Evolutionary conservation across 139 green algal genomes (phyloP).

Genomic region (Coelastrella sp.): DNA sequence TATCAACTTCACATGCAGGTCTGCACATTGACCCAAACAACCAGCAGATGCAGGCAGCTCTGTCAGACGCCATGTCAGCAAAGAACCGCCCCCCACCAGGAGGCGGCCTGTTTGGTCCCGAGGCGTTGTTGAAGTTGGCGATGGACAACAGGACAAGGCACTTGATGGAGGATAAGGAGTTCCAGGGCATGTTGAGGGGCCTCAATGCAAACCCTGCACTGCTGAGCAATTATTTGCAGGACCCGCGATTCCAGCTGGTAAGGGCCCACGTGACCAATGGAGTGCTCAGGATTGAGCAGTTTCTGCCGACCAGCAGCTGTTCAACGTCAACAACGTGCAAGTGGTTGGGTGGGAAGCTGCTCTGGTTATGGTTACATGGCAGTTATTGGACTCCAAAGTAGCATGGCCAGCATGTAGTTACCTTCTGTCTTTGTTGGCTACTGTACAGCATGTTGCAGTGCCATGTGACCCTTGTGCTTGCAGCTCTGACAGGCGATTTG

Average conservation of each 20-base stretch:
- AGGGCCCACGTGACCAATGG: not conserved
- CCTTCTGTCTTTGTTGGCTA: no score
- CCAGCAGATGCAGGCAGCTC: slow-evolving; percentile 69
- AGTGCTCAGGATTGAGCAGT: no score
- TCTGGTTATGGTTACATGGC: no score
- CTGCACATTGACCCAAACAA: slow-evolving; percentile 86
- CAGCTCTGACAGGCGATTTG: not conserved
- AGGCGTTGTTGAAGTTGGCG: slow-evolving; percentile 87
- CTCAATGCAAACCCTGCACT: slow-evolving; percentile 80
- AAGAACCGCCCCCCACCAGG: slow-evolving; percentile 42
- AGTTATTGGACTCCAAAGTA: no score
- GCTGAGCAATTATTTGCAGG: slow-evolving; percentile 76
- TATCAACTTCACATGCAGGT: slow-evolving; percentile 56
- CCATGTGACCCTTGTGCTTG: not conserved
- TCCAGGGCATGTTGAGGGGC: slow-evolving; percentile 87
- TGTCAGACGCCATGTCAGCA: slow-evolving; percentile 70
- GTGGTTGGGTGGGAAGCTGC: no score
- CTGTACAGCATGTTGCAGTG: not conserved
- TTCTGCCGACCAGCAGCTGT: no score
- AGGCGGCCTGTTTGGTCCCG: slow-evolving; percentile 57
- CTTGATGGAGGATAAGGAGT: slow-evolving; percentile 87
- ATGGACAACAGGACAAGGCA: slow-evolving; percentile 83
- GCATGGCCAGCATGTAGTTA: no score
- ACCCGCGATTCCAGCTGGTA: slow-evolving; percentile 66
- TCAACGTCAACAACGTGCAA: no score